Conservation (phyloP, 1,284 basidiomycete species). For the Sanghuangporus baumii region DNA sequence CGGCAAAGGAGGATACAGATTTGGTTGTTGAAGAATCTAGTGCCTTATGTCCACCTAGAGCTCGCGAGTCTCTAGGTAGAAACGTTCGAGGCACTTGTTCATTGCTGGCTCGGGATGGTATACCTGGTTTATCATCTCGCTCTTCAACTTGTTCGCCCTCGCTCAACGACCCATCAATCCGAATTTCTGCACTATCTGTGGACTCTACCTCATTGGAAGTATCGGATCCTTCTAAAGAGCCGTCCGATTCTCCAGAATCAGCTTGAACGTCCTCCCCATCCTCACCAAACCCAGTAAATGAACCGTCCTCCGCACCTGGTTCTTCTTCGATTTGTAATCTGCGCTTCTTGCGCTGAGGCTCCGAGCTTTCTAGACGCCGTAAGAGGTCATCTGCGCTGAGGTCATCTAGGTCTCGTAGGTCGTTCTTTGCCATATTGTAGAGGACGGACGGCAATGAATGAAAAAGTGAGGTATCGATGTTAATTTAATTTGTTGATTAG, state of each 20-base stretch:
- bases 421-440: background rate
- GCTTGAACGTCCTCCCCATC: background rate
- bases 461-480: background rate
- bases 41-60: background rate
- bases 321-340: conserved; percentile 17
- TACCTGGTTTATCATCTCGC: conserved; percentile 1
- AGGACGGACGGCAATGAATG: background rate
- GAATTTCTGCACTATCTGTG: background rate
- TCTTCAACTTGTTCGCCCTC: background rate
- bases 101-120: conserved; percentile 14
- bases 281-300: background rate
- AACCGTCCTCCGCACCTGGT: background rate
- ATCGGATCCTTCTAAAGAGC: background rate
- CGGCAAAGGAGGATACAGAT: conserved; percentile 46
- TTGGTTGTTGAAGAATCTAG: conserved; percentile 19
- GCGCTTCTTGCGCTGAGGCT: conserved; percentile 26
- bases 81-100: conserved; percentile 24
- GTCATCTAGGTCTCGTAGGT: background rate
- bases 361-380: conserved; percentile 29
- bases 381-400: conserved; percentile 31
- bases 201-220: conserved; percentile 15
- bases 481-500: background rate
- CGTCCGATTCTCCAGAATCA: background rate
- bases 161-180: background rate
- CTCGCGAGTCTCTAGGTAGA: conserved; percentile 1